Evolutionary conservation across 2,329 filamentous ascomycete genomes (phyloP), one percentile per base, ranked within the genome.

Genomic region (Alternaria gansuensis): DNA sequence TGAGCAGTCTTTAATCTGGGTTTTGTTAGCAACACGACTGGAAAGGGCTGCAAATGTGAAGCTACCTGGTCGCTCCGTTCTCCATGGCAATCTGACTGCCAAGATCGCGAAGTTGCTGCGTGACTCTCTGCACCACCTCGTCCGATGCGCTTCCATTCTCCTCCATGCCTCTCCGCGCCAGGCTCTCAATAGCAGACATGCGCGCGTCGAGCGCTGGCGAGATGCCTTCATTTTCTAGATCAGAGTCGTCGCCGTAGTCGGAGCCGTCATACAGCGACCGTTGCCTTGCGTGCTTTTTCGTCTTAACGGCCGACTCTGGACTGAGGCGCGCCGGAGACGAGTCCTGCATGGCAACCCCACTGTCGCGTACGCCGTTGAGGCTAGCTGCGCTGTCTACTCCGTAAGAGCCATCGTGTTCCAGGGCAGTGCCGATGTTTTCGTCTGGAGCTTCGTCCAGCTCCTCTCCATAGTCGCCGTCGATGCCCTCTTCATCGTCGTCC

Each of bases 51-150:
- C 21, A 14, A 21, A 17, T 23, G 1, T 2, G 8, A 14, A 71
- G 80, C 72, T 75, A 90, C 89, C 90, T 86, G 44, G 89, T 89
- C 41, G 89, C 86, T 67, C 87, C 88, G 39, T 88, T 87, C 77
- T 93, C 90, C 26, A 92, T 86, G 34, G 84, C 85, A 17, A 88
- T 87, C 73, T 92, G 90, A 23, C 88, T 89, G 8, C 89, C 87
- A n/a, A 93, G 80, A 69, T 91, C 89, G 60, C 86, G 85, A 64
- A 93, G 79, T n/a, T 84, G 83, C 10, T 90, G 88, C 11, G 89
- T 88, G 8, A 92, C 85, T 63, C 90, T 83, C 71, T 83, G 82
- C 60, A 92, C 87, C 4, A 93, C 87, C 45, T 85, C 85, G 72
- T 92, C 90, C 33, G 82, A 80, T 4, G 86, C 80, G 0, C 87